phyloP scores from a whole-genome alignment of 176 grass and related monocot genomes.

The Carex littledalei region DNA sequence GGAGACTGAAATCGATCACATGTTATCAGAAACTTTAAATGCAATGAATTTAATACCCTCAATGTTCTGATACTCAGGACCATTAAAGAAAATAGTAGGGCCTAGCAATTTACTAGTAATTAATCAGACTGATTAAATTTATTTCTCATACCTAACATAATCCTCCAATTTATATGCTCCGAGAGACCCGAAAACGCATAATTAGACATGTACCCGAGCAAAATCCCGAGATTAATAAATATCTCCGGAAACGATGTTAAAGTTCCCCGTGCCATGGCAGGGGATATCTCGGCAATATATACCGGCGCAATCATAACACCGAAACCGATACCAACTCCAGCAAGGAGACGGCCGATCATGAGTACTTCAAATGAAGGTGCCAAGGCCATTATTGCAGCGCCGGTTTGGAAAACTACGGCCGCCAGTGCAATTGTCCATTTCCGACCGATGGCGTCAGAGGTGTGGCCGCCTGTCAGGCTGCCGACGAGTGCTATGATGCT shows the following conservation, averaged over 20 bases:
- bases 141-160: constrained; percentile 28
- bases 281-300: constrained; percentile 74
- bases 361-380: constrained; percentile 52
- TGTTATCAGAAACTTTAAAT: constrained; percentile 15
- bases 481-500: constrained; percentile 66
- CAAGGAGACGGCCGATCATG: constrained; percentile 56
- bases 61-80: neutral
- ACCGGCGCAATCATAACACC: constrained; percentile 73
- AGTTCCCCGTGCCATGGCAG: constrained; percentile 41
- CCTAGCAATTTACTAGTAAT: neutral
- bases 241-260: constrained; percentile 58
- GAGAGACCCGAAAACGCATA: constrained; percentile 42
- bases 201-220: constrained; percentile 71
- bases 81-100: neutral
- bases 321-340: constrained; percentile 60
- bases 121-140: neutral
- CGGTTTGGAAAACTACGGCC: constrained; percentile 52
- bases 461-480: constrained; percentile 47
- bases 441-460: constrained; percentile 50
- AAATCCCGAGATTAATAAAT: constrained; percentile 66
- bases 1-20: neutral
- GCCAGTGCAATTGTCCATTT: constrained; percentile 75
- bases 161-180: constrained; percentile 35
- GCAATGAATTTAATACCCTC: neutral
- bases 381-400: constrained; percentile 46